Percentiles rank a stretch among this genome's conserved stretches.
Evolutionary conservation across 2,329 filamentous ascomycete genomes (phyloP).

Genomic region (Penicillium sp.): DNA sequence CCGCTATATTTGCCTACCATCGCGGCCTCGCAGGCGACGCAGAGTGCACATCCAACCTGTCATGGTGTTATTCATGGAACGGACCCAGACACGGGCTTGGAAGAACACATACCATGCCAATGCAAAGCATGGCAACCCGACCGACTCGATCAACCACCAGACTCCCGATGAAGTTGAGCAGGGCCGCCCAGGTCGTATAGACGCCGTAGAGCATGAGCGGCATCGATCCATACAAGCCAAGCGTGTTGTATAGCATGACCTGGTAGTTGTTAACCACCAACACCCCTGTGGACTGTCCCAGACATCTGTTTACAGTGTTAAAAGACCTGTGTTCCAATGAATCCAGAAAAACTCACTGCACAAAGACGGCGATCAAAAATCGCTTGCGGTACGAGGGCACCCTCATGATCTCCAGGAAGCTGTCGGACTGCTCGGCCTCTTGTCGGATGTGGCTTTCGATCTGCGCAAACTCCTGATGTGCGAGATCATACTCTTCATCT

Average conservation of each 20-base stretch:
- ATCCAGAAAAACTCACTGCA: neutral
- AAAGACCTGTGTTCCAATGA: neutral
- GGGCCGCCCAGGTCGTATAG: neutral
- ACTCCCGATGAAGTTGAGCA: neutral
- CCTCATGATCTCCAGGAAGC: neutral
- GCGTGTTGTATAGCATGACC: neutral
- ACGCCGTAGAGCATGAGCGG: neutral
- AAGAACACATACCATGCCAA: slow-evolving; percentile 4
- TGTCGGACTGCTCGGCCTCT: neutral
- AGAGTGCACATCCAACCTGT: neutral
- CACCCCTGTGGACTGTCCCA: neutral
- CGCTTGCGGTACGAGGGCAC: neutral
- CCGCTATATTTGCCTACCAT: neutral
- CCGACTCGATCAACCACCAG: neutral
- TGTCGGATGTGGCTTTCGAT: neutral
- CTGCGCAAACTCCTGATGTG: neutral
- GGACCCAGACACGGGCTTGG: neutral
- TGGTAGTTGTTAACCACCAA: neutral
- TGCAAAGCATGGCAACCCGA: neutral
- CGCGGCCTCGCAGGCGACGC: neutral
- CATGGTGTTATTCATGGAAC: neutral
- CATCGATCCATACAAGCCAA: neutral
- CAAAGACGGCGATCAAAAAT: no score
- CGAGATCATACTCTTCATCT: neutral
- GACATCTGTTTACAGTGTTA: neutral